A percentile compares a stretch with the other conserved stretches of the same genome.
These are phyloP conservation scores for Pichia sorboxylosa DNA, from an alignment of 1,139 yeast species.

Conservation along the genomic window DNA sequence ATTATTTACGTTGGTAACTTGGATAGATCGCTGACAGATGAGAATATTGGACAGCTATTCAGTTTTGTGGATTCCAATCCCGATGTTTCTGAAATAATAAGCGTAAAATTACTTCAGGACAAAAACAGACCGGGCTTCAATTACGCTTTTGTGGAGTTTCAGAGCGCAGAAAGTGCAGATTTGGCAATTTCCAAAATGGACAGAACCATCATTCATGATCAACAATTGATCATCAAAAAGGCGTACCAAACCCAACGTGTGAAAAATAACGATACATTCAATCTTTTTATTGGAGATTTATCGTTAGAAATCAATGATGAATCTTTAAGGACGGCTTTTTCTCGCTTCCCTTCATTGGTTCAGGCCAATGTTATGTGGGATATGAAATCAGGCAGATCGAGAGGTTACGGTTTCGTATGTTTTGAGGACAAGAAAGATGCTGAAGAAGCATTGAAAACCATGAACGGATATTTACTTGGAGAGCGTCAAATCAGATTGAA, in stretches of 20 bases:
- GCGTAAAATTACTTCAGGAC: conserved; percentile 62
- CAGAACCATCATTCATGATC: conserved; percentile 39
- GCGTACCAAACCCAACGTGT: conserved; percentile 71
- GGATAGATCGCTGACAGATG: conserved; percentile 16
- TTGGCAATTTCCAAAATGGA: conserved; percentile 51
- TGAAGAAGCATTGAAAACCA: conserved; percentile 54
- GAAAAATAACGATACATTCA: conserved; percentile 44
- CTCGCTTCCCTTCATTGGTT: conserved; percentile 46
- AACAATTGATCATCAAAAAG: conserved; percentile 60
- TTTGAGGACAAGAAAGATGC: conserved; percentile 61
- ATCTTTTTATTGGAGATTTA: conserved; percentile 79
- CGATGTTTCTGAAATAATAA: conserved; percentile 41
- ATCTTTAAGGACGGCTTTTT: conserved; percentile 45
- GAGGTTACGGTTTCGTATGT: conserved; percentile 92
- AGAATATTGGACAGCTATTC: not conserved
- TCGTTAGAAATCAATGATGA: conserved; percentile 79
- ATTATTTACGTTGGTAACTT: conserved; percentile 72
- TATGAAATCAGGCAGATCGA: conserved; percentile 82
- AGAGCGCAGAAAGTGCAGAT: conserved; percentile 45
- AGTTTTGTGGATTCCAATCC: conserved; percentile 43
- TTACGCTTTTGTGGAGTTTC: conserved; percentile 78
- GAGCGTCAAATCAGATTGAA: conserved; percentile 74
- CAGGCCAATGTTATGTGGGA: conserved; percentile 98
- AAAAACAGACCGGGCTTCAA: conserved; percentile 64
- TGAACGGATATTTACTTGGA: conserved; percentile 65